Evolutionary conservation across 2,329 filamentous ascomycete species (phyloP), one percentile per base, ranked within the genome.

Genomic region (Mycocentrospora acerina): DNA sequence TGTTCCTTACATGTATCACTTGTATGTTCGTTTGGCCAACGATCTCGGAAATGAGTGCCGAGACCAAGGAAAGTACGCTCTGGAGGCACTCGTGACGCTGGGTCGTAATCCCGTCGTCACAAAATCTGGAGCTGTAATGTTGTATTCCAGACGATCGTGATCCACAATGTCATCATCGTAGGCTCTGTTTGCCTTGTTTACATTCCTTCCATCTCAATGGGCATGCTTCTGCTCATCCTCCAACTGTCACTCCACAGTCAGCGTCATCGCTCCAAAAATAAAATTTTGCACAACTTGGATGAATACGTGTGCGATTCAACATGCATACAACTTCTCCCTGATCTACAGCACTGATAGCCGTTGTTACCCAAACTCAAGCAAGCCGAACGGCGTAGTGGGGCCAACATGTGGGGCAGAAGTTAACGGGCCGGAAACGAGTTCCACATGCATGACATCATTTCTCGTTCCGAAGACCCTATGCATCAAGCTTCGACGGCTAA

Each of bases 371-470:
- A 25, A 26, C 19, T 22, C 19, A 5, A 22, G 19, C 19, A 38
- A 18, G 27, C 35, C 25, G 26, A 30, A 17, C 32, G 36, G 43
- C 40, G 40, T 29, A 27, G 24, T n/a, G 32, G 48, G 42, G 42
- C 27, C 38, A 15, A 24, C 32, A 24, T 27, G 28, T 13, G 33
- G 17, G 19, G 35, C 25, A 27, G n/a, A 12, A 12, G 25, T 25
- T 34, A 26, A 27, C 30, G 39, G 40, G 48, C 39, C 41, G 40
- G 36, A 32, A 19, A 31, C 37, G 26, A 24, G 37, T 44, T 36
- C 40, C 51, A 50, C 44, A 38, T 46, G 26, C 32, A 25, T 53
- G 52, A 55, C 54, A 46, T 54, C 53, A 55, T 9, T 22, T 22
- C 9, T 9, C 5, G 19, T 22, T 5, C 9, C 5, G n/a, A n/a